Evolutionary conservation across 2,329 filamentous ascomycete genomes (phyloP), one percentile per base, ranked within the genome.

Genomic region (Moelleriella libera): DNA sequence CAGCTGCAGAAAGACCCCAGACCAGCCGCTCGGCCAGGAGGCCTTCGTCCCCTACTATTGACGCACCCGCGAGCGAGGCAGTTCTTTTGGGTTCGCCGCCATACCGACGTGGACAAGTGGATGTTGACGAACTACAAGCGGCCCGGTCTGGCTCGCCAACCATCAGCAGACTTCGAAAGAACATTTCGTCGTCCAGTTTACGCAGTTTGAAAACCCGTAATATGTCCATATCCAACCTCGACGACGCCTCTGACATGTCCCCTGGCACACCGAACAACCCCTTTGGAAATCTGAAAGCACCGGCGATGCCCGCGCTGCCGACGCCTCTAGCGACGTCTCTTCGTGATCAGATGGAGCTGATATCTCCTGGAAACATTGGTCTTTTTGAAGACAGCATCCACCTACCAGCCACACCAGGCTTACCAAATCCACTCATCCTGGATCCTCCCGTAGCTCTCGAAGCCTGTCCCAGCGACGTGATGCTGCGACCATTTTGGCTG

Each of bases 401-500:
- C 59, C 81, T 82, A 5, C 78, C 75, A 2, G 70, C 68, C 30
- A 73, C 67, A 32, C 75, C 84, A 1, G 80, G 80, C 2, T 81
- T 79, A n/a, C 78, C 82, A 3, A 82, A 83, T 48, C 69, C 74
- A 4, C 62, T 75, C n/a, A 69, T 72, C 10, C 58, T 69, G 0
- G 81, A 88, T 53, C 76, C 80, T 1, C 89, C 89, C 10, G 75
- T 83, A 28, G 79, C 88, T 0, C 74, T 98, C 5, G 92, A 98
- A 59, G 85, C 92, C 3, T 98, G 94, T 60, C 92, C 92, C 1
- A 86, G 84, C 37, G 88, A 94, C 41, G 82, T 83, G 50, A 75
- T 96, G 57, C 73, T 97, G n/a, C 82, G 92, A 21, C 94, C 92
- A 2, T 98, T 96, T 64, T 98, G 92, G 92, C 72, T 98, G 43